A percentile compares a stretch with the other conserved stretches of the same genome.
Evolutionary conservation across 2,329 filamentous ascomycete species (phyloP).

Genomic region (Fusarium sp.): DNA sequence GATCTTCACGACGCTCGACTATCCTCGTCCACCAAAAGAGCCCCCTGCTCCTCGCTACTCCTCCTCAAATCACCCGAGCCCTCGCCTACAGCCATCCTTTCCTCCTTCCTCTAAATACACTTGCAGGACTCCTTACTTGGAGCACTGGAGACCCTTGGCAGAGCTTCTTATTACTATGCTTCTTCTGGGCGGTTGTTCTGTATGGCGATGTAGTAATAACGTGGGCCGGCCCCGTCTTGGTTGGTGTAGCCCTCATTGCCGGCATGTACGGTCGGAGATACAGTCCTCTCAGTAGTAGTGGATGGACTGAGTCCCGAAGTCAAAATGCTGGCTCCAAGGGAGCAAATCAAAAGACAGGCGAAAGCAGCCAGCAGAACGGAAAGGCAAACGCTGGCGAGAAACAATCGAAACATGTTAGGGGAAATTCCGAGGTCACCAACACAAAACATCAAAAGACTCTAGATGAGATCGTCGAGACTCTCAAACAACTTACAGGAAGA

Average conservation of each 20-base stretch:
- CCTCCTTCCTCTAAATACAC: slow-evolving; percentile 85
- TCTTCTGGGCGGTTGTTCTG: slow-evolving; percentile 86
- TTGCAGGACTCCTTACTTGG: slow-evolving; percentile 91
- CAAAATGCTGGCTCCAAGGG: slow-evolving; percentile 44
- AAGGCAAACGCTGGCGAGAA: slow-evolving; percentile 46
- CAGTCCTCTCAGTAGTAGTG: slow-evolving; percentile 88
- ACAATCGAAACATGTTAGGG: slow-evolving; percentile 57
- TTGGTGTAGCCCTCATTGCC: slow-evolving; percentile 82
- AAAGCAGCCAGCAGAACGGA: slow-evolving; percentile 45
- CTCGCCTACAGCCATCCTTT: slow-evolving; percentile 97
- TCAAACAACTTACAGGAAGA: slow-evolving; percentile 89
- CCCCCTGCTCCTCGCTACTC: slow-evolving; percentile 90
- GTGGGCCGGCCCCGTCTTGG: slow-evolving; percentile 83
- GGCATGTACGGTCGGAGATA: slow-evolving; percentile 95
- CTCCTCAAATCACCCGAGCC: slow-evolving; percentile 92
- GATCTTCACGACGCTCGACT: slow-evolving; percentile 79
- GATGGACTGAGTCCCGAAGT: slow-evolving; percentile 69
- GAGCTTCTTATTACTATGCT: slow-evolving; percentile 88
- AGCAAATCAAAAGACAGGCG: slow-evolving; percentile 27
- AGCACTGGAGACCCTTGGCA: slow-evolving; percentile 95
- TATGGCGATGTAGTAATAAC: slow-evolving; percentile 89
- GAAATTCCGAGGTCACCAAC: slow-evolving; percentile 68
- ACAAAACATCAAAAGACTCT: slow-evolving; percentile 91
- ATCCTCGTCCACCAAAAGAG: slow-evolving; percentile 98
- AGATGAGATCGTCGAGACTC: slow-evolving; percentile 95